These are phyloP conservation scores for Neurospora sp. DNA, from an alignment of 495 filamentous ascomycete species.

Conservation along the genomic window DNA sequence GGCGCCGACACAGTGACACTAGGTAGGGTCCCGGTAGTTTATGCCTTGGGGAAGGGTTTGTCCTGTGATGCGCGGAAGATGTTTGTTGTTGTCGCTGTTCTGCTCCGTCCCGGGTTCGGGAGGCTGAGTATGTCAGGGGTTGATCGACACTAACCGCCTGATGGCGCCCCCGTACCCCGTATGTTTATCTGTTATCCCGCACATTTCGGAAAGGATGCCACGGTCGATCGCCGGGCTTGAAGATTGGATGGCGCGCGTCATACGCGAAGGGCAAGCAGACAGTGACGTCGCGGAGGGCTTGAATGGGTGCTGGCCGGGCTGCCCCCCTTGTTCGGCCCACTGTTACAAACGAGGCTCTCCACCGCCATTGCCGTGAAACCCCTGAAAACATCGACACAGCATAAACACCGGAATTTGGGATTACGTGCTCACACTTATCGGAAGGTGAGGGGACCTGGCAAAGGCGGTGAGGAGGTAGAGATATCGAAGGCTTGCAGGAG, in stretches of 20 bases:
- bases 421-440: not conserved
- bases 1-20: not conserved
- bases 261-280: not conserved
- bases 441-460: not conserved
- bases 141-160: not conserved
- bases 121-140: not conserved
- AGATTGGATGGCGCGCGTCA: not conserved
- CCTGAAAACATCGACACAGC: not conserved
- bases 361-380: conserved; percentile 5
- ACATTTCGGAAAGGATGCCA: not conserved
- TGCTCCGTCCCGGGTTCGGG: not conserved
- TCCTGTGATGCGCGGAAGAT: not conserved
- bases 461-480: not conserved
- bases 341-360: conserved; percentile 10
- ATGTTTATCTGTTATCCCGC: not conserved
- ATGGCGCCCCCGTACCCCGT: not conserved
- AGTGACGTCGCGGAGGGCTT: not conserved
- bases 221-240: not conserved
- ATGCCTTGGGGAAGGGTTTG: not conserved
- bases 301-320: not conserved
- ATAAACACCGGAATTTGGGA: not conserved
- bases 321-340: not conserved
- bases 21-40: not conserved
- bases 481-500: not conserved
- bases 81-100: not conserved